A percentile compares a stretch with the other conserved stretches of the same genome.
phyloP scores from a whole-genome alignment of 108 stramenopile species.

The Discostella pseudostelligera region DNA sequence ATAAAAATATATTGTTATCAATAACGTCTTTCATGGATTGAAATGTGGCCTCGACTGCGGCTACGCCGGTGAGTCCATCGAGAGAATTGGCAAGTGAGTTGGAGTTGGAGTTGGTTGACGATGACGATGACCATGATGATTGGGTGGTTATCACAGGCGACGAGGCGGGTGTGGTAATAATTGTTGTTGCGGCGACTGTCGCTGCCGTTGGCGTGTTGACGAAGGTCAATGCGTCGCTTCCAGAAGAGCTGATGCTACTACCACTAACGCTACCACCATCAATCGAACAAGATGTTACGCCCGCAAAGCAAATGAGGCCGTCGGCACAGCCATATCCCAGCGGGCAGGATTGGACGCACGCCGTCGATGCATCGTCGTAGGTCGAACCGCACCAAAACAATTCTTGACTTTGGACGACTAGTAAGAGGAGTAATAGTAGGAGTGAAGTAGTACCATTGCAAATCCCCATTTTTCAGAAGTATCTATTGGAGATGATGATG shows the following conservation, averaged over 20 bases:
- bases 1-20: slow-evolving; percentile 39
- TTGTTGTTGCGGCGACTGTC: background rate
- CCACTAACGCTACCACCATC: slow-evolving; percentile 19
- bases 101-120: background rate
- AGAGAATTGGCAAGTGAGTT: slow-evolving; percentile 7
- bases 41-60: slow-evolving; percentile 29
- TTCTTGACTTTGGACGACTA: slow-evolving; percentile 2
- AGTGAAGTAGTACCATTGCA: no score
- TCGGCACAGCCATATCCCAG: slow-evolving; percentile 9
- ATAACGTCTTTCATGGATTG: slow-evolving; percentile 20
- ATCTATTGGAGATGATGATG: no score
- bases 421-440: background rate
- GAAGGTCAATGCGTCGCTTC: slow-evolving; percentile 16
- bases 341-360: slow-evolving; percentile 15
- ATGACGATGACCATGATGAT: background rate
- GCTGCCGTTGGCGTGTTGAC: slow-evolving; percentile 1
- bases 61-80: background rate
- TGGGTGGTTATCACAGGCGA: background rate
- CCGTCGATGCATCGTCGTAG: background rate
- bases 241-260: slow-evolving; percentile 1
- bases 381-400: slow-evolving; percentile 11
- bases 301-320: slow-evolving; percentile 19
- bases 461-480: no score
- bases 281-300: slow-evolving; percentile 3
- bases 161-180: background rate